Base-by-base conservation (phyloP, 768 basidiomycete genomes). In the Polyporus arcularius region DNA sequence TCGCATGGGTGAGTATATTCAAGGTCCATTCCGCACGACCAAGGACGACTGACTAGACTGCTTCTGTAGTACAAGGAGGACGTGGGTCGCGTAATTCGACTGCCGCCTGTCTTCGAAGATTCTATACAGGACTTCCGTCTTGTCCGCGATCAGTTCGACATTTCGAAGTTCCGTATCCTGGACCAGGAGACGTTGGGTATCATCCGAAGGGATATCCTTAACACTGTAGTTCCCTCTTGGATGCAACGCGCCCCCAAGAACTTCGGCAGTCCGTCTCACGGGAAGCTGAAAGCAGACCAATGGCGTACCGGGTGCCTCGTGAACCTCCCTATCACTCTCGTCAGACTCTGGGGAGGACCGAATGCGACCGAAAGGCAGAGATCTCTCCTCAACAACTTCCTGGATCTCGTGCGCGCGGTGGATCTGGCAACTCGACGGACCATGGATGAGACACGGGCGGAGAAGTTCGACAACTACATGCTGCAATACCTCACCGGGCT, bases 241-340 rank as follows among this genome's bases (percentile, higher is more conserved):
- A 62, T 78, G 3, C 64, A 58, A 0, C 55, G 55, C 5, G 73
- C 70, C 0, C 76, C 77, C 3, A 53, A n/a, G 1, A 67, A 74
- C 43, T 73, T 74, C 70, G 75, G 75, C 0, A 73, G 72, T 2
- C 43, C 70, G 0, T 31, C 62, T 1, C 65, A 66, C 5, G 75
- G 76, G 0, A 75, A 75, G 50, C 68, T 78, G 4, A 75, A 65
- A 41, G 76, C 76, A 0, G 71, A 78, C 45, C 71, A 79, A 32
- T 79, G 74, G 73, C 53, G 73, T 4, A 68, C 68, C 1, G 59
- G 71, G 4, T 73, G 72, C 56, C 68, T 69, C 0, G 67, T 79
- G 16, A 71, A 76, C 55, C 54, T 78, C 0, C 65, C 69, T 0
- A 68, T 78, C 40, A 76, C 75, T 2, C 64, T 79, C 3, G 70